Evolutionary conservation across 1,139 yeast genomes (phyloP).

Genomic region (Geotrichum australiense): DNA sequence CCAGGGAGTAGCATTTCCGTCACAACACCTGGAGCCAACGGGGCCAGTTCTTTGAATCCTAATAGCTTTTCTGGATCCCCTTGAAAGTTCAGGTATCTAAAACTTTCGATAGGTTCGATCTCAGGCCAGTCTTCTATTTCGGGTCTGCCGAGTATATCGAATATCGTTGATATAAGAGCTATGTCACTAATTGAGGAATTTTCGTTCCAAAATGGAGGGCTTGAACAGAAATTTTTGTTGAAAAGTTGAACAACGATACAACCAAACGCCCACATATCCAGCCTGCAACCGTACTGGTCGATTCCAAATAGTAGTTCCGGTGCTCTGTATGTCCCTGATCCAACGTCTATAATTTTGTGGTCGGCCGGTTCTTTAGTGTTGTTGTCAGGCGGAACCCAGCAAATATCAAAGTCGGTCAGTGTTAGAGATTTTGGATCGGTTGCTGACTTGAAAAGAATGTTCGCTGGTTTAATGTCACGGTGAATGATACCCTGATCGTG

Average conservation of each 20-base stretch:
- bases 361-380: conserved; percentile 42
- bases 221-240: conserved; percentile 34
- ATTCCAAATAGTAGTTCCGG: conserved; percentile 77
- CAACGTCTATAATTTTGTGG: conserved; percentile 57
- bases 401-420: conserved; percentile 72
- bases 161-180: conserved; percentile 54
- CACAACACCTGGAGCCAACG: conserved; percentile 32
- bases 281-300: conserved; percentile 49
- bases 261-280: conserved; percentile 83
- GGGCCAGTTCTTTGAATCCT: conserved; percentile 33
- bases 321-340: conserved; percentile 72
- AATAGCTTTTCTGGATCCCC: conserved; percentile 29
- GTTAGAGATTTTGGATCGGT: conserved; percentile 23
- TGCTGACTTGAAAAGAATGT: conserved; percentile 47
- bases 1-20: conserved; percentile 26
- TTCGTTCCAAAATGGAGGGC: conserved; percentile 20
- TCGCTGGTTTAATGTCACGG: conserved; percentile 80
- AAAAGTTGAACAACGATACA: conserved; percentile 53
- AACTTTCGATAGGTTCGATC: conserved; percentile 38
- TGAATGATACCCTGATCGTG: conserved; percentile 67
- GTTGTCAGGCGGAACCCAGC: conserved; percentile 42
- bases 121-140: conserved; percentile 43
- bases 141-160: conserved; percentile 66
- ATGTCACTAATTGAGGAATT: conserved; percentile 48
- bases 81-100: conserved; percentile 36